Evolutionary conservation across 257 asterid genomes (phyloP).

Genomic region (Ocimum tenuiflorum): DNA sequence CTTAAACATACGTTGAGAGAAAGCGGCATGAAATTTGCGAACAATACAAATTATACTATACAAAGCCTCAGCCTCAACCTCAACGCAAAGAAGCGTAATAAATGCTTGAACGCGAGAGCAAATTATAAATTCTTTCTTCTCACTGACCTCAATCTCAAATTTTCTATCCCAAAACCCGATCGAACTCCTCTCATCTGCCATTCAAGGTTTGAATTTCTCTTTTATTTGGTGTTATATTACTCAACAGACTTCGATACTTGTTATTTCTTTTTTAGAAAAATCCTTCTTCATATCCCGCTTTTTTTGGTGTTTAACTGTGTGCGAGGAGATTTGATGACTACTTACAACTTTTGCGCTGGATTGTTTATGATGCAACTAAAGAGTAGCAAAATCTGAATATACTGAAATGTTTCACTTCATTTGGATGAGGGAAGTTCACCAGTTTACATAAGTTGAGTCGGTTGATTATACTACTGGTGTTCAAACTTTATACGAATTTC

Average conservation of each 20-base stretch:
- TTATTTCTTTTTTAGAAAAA: too few relatives aligned
- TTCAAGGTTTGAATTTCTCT: constrained; percentile 16
- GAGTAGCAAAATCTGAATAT: background rate
- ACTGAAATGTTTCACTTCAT: background rate
- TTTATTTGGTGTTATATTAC: background rate
- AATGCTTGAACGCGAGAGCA: background rate
- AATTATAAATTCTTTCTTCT: background rate
- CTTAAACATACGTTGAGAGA: too few relatives aligned
- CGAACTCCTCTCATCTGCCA: background rate
- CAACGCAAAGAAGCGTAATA: too few relatives aligned
- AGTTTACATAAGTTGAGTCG: background rate
- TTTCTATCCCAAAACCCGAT: background rate
- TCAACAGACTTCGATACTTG: background rate
- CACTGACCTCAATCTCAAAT: constrained; percentile 20
- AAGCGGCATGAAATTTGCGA: too few relatives aligned
- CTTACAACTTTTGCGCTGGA: background rate
- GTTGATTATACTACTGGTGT: background rate
- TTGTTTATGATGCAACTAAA: background rate
- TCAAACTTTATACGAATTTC: background rate
- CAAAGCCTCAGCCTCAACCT: too few relatives aligned
- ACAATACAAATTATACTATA: too few relatives aligned
- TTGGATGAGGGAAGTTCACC: background rate
- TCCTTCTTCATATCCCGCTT: background rate
- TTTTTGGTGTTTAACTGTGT: background rate
- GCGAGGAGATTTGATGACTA: background rate